Evolutionary conservation across 495 filamentous ascomycete species (phyloP).

Genomic region (Echria macrotheca): DNA sequence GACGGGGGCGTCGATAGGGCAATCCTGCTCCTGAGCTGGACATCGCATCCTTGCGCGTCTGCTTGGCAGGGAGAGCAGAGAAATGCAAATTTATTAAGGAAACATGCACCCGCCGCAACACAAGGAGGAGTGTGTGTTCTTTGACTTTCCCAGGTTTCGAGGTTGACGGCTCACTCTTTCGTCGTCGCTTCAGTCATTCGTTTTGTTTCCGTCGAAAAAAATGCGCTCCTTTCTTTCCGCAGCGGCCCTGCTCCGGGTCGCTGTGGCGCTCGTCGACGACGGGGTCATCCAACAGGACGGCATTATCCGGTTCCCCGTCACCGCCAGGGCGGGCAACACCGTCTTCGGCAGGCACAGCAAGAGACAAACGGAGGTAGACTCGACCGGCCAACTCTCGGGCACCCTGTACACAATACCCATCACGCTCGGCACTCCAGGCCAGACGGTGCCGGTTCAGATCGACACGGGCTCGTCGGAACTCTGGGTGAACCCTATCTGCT

Average conservation of each 20-base stretch:
- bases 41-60: too few relatives aligned
- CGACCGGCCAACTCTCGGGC: not conserved
- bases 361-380: slow-evolving; percentile 8
- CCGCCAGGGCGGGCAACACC: slow-evolving; percentile 4
- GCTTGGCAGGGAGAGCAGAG: too few relatives aligned
- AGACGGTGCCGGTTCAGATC: slow-evolving; percentile 33
- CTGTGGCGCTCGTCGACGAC: not conserved
- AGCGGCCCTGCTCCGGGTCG: not conserved
- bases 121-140: too few relatives aligned
- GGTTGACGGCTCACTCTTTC: too few relatives aligned
- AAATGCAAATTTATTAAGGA: too few relatives aligned
- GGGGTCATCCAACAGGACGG: slow-evolving; percentile 12
- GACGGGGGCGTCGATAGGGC: too few relatives aligned
- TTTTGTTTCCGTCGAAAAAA: not conserved
- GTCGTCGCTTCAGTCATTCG: not conserved
- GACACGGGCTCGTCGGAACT: slow-evolving; percentile 41
- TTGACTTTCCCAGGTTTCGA: too few relatives aligned
- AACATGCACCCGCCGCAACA: too few relatives aligned
- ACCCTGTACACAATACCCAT: slow-evolving; percentile 19
- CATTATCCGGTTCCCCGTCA: slow-evolving; percentile 18
- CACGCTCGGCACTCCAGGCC: slow-evolving; percentile 21
- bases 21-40: too few relatives aligned
- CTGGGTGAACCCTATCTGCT: slow-evolving; percentile 26
- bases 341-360: slow-evolving; percentile 12
- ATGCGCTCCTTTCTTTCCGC: not conserved